Evolutionary conservation across 768 basidiomycete species (phyloP).

Genomic region (Hericium rajendrae): DNA sequence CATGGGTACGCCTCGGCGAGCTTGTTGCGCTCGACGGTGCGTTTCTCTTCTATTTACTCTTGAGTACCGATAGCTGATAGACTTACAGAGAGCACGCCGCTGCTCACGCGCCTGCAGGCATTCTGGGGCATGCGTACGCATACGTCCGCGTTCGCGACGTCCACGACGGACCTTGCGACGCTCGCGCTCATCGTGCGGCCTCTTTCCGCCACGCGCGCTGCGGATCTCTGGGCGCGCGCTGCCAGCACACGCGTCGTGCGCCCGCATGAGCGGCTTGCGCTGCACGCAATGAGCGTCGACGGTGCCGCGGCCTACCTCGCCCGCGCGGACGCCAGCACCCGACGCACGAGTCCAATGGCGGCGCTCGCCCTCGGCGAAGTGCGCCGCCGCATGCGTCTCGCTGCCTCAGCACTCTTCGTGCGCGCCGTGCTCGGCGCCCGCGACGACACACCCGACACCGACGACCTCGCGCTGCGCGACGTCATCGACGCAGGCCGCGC

Average conservation of each 20-base stretch:
- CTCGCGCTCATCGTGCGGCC: constrained; percentile 47
- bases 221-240: constrained; percentile 33
- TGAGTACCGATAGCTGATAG: background rate
- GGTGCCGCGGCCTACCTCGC: constrained; percentile 38
- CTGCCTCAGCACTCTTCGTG: constrained; percentile 53
- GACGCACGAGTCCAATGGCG: constrained; percentile 27
- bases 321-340: background rate
- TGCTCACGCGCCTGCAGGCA: constrained; percentile 38
- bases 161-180: constrained; percentile 43
- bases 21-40: constrained; percentile 31
- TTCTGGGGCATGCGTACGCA: constrained; percentile 42
- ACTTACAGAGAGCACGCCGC: constrained; percentile 18
- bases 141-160: constrained; percentile 28
- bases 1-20: constrained; percentile 44
- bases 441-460: constrained; percentile 5
- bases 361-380: constrained; percentile 42
- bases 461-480: constrained; percentile 31
- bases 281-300: constrained; percentile 41
- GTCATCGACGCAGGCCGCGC: constrained; percentile 53
- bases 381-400: constrained; percentile 40
- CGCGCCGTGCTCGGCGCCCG: constrained; percentile 25
- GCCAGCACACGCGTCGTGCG: constrained; percentile 23
- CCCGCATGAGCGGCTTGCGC: constrained; percentile 45
- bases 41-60: constrained; percentile 5
- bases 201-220: constrained; percentile 34